Percentiles rank a stretch among this genome's conserved stretches.
These are phyloP conservation scores for Stevia rebaudiana DNA, from an alignment of 140 eudicot species.

Conservation along the genomic window DNA sequence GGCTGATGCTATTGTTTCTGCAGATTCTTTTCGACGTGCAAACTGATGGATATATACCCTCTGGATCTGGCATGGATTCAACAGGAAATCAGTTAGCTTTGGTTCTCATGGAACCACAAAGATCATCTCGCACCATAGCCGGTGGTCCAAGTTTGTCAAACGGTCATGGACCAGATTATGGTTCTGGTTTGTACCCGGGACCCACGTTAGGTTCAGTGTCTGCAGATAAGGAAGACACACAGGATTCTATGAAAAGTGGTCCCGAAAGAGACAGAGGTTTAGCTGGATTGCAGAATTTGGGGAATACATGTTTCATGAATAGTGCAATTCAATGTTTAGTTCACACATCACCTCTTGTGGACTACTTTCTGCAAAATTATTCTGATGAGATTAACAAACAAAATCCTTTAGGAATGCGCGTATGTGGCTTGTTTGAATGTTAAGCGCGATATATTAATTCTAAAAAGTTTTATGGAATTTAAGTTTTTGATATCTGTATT, in stretches of 20 bases:
- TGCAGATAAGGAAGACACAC: constrained; percentile 53
- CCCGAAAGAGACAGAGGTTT: constrained; percentile 65
- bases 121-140: constrained; percentile 73
- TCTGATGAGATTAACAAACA: constrained; percentile 78
- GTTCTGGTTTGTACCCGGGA: constrained; percentile 42
- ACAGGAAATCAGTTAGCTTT: constrained; percentile 83
- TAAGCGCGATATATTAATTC: background rate
- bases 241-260: constrained; percentile 33
- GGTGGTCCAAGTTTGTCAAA: constrained; percentile 92
- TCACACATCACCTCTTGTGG: constrained; percentile 82
- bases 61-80: constrained; percentile 58
- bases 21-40: constrained; percentile 77
- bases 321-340: constrained; percentile 93
- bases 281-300: constrained; percentile 93
- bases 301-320: constrained; percentile 98
- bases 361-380: constrained; percentile 80
- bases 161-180: constrained; percentile 51
- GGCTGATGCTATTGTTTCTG: constrained; percentile 11
- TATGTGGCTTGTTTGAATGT: constrained; percentile 30
- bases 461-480: background rate
- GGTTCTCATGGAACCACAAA: constrained; percentile 78
- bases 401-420: constrained; percentile 91
- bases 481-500: constrained; percentile 18
- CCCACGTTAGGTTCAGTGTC: constrained; percentile 37
- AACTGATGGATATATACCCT: constrained; percentile 29